Base-by-base conservation (phyloP, 352 stramenopile species). In the Phytophthora sojae region DNA sequence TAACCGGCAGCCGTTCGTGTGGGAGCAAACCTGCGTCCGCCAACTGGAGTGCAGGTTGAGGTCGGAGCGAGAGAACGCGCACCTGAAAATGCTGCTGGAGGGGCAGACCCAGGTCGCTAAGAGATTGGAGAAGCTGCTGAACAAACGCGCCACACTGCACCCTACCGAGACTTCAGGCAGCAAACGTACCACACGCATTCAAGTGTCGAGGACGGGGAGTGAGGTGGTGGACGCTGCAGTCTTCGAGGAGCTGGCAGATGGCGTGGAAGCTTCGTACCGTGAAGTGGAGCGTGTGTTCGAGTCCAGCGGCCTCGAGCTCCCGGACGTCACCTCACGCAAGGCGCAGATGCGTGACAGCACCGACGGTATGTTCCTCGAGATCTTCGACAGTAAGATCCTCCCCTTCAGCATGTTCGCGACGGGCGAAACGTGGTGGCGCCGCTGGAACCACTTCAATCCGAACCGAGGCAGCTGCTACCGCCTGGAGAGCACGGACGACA, bases 391-490 rank as follows among this genome's bases (percentile, higher is more conserved):
- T 51, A 85, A 83, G 30, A 44, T 85, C 0, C 30, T 85, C 26
- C 78, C 78, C 2, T 83, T 85, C 30, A 67, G 67, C 30, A 70
- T 81, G 26, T 56, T 69, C 7, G 64, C 69, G 42, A 83, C 75
- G 3, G 72, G 73, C 23, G 64, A 74, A 17, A 72, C 78, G 6
- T 77, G 77, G 62, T 85, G 78, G 78, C 59, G 80, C 54, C 68
- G 61, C 77, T 83, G 49, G 77, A 69, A 83, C 6, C 68, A 81
- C 51, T 83, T 81, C 42, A 77, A 71, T 30, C 76, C 76, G 0
- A 75, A 62, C 17, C 23, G 56, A 63, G 57, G 61, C 5, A 69
- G 61, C 44, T 72, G 57, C 23, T 32, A 67, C 26, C 71, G 74
- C 9, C 57, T 76, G 6, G 58, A 67, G 56, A 74, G 62, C 35